Conservation (phyloP, 768 basidiomycete species). For the Tylopilus rubrobrunneus region DNA sequence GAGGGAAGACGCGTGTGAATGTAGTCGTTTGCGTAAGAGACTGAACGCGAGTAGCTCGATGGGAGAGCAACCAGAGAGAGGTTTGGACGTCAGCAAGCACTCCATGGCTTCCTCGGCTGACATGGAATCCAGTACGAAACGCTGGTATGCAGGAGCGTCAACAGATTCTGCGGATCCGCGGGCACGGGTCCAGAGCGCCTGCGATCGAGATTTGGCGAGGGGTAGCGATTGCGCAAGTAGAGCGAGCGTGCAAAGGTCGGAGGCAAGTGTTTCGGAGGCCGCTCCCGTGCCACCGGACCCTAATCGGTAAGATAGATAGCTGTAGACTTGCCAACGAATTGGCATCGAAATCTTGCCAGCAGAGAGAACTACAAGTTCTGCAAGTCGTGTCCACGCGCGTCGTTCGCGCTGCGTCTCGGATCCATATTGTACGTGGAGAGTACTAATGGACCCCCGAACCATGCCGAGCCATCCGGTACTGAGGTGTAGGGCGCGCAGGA, state of each 20-base stretch:
- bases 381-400: slow-evolving; percentile 48
- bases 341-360: slow-evolving; percentile 20
- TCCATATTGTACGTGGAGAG: background rate
- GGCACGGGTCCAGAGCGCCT: slow-evolving; percentile 41
- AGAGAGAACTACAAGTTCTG: slow-evolving; percentile 43
- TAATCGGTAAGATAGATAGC: slow-evolving; percentile 38
- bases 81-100: slow-evolving; percentile 28
- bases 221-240: slow-evolving; percentile 44
- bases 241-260: slow-evolving; percentile 55
- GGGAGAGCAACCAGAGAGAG: slow-evolving; percentile 29
- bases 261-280: slow-evolving; percentile 35
- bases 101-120: slow-evolving; percentile 51
- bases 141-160: slow-evolving; percentile 44
- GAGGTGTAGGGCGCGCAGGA: slow-evolving; percentile 40
- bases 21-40: slow-evolving; percentile 50
- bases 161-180: slow-evolving; percentile 21
- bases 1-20: slow-evolving; percentile 46
- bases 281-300: background rate
- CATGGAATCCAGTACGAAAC: slow-evolving; percentile 50
- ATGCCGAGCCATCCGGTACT: slow-evolving; percentile 35
- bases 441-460: slow-evolving; percentile 24
- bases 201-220: slow-evolving; percentile 40
- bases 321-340: slow-evolving; percentile 53
- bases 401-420: slow-evolving; percentile 36
- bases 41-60: slow-evolving; percentile 49